A percentile compares a stretch with the other conserved stretches of the same genome.
phyloP scores from a whole-genome alignment of 495 filamentous ascomycete genomes.

The Corynascus novoguineensis region DNA sequence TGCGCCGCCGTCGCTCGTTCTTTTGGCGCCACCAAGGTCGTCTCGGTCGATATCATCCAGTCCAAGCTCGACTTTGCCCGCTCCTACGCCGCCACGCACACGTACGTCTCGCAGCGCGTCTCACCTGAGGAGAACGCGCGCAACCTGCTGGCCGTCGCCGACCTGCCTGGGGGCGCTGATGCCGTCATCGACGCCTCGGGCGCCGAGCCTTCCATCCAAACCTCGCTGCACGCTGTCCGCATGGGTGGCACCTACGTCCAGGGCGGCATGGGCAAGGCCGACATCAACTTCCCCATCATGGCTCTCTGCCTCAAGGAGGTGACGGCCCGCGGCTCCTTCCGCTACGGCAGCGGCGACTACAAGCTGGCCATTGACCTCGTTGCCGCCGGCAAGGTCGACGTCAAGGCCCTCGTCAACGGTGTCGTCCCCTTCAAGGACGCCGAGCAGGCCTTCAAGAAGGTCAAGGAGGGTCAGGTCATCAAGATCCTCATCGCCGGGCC shows the following conservation, averaged over 20 bases:
- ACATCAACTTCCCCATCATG: slow-evolving; percentile 79
- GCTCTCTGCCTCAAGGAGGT: slow-evolving; percentile 77
- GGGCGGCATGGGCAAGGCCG: slow-evolving; percentile 71
- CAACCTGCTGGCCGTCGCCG: slow-evolving; percentile 45
- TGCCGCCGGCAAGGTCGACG: slow-evolving; percentile 54
- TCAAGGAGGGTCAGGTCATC: slow-evolving; percentile 71
- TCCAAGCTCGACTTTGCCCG: slow-evolving; percentile 64
- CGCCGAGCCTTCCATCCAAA: slow-evolving; percentile 70
- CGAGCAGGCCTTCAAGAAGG: slow-evolving; percentile 71
- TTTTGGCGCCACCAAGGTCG: slow-evolving; percentile 67
- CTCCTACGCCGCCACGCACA: slow-evolving; percentile 59
- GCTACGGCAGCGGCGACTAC: slow-evolving; percentile 80
- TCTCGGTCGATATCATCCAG: slow-evolving; percentile 71
- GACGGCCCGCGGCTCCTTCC: slow-evolving; percentile 71
- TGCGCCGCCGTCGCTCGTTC: slow-evolving; percentile 73
- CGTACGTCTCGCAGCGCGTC: slow-evolving; percentile 56
- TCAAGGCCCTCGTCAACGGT: slow-evolving; percentile 65
- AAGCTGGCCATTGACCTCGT: slow-evolving; percentile 69
- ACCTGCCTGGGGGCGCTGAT: slow-evolving; percentile 59
- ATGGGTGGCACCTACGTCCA: slow-evolving; percentile 79
- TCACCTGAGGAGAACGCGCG: slow-evolving; percentile 58
- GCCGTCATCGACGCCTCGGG: slow-evolving; percentile 80
- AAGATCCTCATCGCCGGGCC: slow-evolving; percentile 78
- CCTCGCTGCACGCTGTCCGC: slow-evolving; percentile 62
- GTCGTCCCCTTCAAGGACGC: slow-evolving; percentile 67